Evolutionary conservation across 139 green algal genomes (phyloP).

Genomic region (Chlamydomonas incerta): DNA sequence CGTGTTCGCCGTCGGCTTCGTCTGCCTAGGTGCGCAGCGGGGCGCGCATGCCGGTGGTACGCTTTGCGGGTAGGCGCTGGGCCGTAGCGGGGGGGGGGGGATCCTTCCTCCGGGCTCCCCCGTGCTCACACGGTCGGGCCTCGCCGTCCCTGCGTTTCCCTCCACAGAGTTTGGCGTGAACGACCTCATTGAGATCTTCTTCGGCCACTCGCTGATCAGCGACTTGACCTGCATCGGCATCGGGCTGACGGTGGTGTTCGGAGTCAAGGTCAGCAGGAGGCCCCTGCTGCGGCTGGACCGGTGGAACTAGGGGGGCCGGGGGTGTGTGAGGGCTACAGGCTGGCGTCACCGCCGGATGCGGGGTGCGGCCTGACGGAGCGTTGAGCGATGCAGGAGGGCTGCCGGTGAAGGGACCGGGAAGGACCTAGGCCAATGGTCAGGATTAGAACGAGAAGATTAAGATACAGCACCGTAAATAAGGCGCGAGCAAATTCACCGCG

Average conservation of each 20-base stretch:
- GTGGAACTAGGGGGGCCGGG: too few species aligned
- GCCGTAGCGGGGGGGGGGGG: not conserved
- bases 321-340: too few species aligned
- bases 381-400: too few species aligned
- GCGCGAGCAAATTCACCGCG: too few species aligned
- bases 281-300: conserved; percentile 5
- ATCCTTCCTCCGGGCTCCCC: too few species aligned
- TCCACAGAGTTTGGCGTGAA: conserved; percentile 29
- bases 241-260: conserved; percentile 28
- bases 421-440: too few species aligned
- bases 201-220: not conserved
- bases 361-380: too few species aligned
- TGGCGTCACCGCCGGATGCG: too few species aligned
- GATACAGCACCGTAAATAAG: too few species aligned
- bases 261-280: not conserved
- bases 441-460: too few species aligned
- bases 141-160: not conserved
- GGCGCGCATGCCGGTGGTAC: too few species aligned
- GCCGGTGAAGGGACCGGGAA: too few species aligned
- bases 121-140: not conserved
- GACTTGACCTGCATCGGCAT: not conserved
- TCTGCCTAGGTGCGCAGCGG: conserved; percentile 3
- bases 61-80: not conserved
- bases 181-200: conserved; percentile 30
- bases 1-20: conserved; percentile 28